A percentile compares a stretch with the other conserved stretches of the same genome.
Conservation (phyloP, 179 eudicot genomes). For the Actinidia chinensis region DNA sequence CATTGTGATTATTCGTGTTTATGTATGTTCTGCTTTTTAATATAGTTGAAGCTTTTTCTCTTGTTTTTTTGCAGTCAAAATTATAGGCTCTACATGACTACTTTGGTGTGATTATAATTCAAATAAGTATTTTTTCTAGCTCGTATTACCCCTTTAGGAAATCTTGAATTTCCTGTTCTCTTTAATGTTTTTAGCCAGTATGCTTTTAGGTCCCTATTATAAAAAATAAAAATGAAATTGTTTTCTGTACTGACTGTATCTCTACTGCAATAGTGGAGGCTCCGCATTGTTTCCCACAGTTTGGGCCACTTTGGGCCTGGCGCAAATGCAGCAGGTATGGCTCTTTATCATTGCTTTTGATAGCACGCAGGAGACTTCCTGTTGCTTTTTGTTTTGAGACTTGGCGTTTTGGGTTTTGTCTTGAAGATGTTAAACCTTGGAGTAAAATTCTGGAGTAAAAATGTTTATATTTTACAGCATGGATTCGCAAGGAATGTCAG, state of each 20-base stretch:
- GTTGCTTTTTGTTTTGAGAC: neutral
- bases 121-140: neutral
- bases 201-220: neutral
- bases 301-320: constrained; percentile 99
- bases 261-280: constrained; percentile 72
- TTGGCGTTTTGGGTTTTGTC: neutral
- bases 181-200: neutral
- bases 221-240: neutral
- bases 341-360: constrained; percentile 10
- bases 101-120: neutral
- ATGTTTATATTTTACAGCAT: constrained; percentile 58
- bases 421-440: neutral
- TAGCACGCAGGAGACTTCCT: neutral
- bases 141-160: neutral
- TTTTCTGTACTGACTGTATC: constrained; percentile 26
- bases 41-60: neutral
- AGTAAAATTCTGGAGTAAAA: constrained; percentile 3
- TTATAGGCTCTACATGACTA: neutral
- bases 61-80: neutral
- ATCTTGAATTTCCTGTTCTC: neutral
- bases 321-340: constrained; percentile 85
- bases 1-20: neutral
- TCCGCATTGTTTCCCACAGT: constrained; percentile 98
- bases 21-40: neutral
- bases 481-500: constrained; percentile 90